These are phyloP conservation scores for Spiromastix sp. DNA, from an alignment of 2,329 filamentous ascomycete species.

Conservation along the genomic window DNA sequence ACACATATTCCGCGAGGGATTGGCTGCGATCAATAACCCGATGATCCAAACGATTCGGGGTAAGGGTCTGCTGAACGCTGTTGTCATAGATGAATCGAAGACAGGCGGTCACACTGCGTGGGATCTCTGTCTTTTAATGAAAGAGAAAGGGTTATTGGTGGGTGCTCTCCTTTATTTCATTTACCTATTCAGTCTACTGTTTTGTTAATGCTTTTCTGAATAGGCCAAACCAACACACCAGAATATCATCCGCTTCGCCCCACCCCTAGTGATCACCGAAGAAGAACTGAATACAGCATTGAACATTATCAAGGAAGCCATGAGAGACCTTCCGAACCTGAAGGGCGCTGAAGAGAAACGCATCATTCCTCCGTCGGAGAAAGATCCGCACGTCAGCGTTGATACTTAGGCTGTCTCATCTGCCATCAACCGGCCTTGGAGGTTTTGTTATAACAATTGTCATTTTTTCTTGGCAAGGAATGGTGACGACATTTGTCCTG, in stretches of 20 bases:
- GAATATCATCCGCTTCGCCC: constrained; percentile 97
- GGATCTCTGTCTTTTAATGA: constrained; percentile 93
- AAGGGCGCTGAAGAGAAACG: constrained; percentile 45
- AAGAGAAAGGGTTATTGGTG: constrained; percentile 88
- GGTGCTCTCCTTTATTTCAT: constrained; percentile 24
- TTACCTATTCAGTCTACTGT: constrained; percentile 1
- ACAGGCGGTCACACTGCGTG: constrained; percentile 80
- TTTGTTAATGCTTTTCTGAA: constrained; percentile 10
- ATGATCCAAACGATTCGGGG: constrained; percentile 77
- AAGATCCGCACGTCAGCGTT: constrained; percentile 49
- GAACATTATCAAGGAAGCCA: constrained; percentile 67
- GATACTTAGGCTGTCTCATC: too few relatives aligned
- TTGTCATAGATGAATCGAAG: constrained; percentile 86
- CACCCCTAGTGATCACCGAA: constrained; percentile 87
- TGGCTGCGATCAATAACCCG: constrained; percentile 64
- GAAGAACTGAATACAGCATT: constrained; percentile 70
- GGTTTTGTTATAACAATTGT: too few relatives aligned
- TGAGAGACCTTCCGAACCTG: constrained; percentile 64
- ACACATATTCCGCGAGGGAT: constrained; percentile 68
- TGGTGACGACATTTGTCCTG: too few relatives aligned
- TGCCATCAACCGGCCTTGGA: too few relatives aligned
- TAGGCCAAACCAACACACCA: constrained; percentile 97
- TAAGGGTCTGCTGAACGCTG: constrained; percentile 89
- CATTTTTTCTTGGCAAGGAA: too few relatives aligned
- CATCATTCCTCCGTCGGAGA: constrained; percentile 49